A percentile compares a stretch with the other conserved stretches of the same genome.
These are phyloP conservation scores for Fusarium anthophilum DNA, from an alignment of 2,329 filamentous ascomycete genomes.

Conservation along the genomic window DNA sequence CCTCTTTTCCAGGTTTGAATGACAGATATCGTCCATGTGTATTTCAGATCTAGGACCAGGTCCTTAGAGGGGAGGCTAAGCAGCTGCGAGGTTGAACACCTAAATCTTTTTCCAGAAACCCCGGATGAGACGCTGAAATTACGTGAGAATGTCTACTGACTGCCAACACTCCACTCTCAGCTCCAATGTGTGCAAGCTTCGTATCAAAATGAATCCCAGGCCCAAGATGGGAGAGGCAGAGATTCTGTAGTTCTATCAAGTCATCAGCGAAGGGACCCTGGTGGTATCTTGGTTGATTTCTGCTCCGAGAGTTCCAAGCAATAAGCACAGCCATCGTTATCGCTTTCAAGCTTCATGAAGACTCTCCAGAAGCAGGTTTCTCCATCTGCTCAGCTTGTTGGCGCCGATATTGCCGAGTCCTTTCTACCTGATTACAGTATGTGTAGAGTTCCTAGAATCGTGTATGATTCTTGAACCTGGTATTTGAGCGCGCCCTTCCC, in stretches of 20 bases:
- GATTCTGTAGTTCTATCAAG: neutral
- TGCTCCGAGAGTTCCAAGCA: neutral
- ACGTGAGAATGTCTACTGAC: neutral
- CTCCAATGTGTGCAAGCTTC: neutral
- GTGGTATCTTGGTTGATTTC: too few relatives aligned
- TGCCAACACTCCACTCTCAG: neutral
- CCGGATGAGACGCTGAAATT: neutral
- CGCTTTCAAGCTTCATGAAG: neutral
- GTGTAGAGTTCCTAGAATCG: too few relatives aligned
- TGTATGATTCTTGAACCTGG: too few relatives aligned
- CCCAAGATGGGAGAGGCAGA: neutral
- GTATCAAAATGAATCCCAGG: neutral
- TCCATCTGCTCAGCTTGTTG: conserved; percentile 19
- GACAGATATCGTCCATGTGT: neutral
- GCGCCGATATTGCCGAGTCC: conserved; percentile 10
- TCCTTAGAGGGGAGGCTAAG: neutral
- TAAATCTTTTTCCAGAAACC: neutral
- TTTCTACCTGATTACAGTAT: neutral
- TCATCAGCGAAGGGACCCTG: neutral
- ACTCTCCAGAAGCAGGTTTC: conserved; percentile 1
- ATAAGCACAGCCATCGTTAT: neutral
- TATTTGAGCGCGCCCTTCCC: too few relatives aligned
- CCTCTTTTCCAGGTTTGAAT: neutral
- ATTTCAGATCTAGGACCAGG: too few relatives aligned
- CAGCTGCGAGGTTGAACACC: neutral